Conservation (phyloP, 2,329 filamentous ascomycete genomes). For the Paraphoma sp. region DNA sequence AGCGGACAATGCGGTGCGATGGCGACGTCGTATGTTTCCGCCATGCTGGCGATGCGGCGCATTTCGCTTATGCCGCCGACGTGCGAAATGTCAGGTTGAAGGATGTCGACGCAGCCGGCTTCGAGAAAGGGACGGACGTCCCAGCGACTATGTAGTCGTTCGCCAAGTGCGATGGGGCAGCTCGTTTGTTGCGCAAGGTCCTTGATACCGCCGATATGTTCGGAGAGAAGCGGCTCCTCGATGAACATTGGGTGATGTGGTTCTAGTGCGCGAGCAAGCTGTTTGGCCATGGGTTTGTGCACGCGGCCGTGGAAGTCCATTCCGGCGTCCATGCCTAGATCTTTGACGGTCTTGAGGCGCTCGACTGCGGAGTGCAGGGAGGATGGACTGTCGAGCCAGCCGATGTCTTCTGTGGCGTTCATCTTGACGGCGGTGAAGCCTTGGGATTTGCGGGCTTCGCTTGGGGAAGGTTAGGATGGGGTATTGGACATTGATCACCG, state of each 20-base stretch:
- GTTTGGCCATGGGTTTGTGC: slow-evolving; percentile 82
- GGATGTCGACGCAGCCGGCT: slow-evolving; percentile 69
- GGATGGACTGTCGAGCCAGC: slow-evolving; percentile 76
- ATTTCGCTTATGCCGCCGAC: slow-evolving; percentile 76
- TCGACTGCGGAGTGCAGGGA: slow-evolving; percentile 69
- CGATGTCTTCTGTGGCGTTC: slow-evolving; percentile 79
- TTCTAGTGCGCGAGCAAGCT: slow-evolving; percentile 71
- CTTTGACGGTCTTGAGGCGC: slow-evolving; percentile 72
- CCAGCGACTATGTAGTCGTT: slow-evolving; percentile 75
- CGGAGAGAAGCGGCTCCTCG: slow-evolving; percentile 74
- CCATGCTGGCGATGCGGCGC: slow-evolving; percentile 72
- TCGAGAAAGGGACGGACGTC: slow-evolving; percentile 76
- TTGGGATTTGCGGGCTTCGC: slow-evolving; percentile 63
- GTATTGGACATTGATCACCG: not conserved
- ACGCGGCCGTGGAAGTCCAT: slow-evolving; percentile 81
- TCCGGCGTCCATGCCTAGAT: slow-evolving; percentile 73
- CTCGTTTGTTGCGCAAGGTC: slow-evolving; percentile 64
- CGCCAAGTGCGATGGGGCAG: slow-evolving; percentile 74
- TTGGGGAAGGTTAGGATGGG: slow-evolving; percentile 28
- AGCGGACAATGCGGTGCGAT: slow-evolving; percentile 77
- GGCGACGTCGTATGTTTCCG: slow-evolving; percentile 75
- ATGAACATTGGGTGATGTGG: slow-evolving; percentile 76
- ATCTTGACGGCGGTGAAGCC: slow-evolving; percentile 76
- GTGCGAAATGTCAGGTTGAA: slow-evolving; percentile 77
- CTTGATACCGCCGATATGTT: slow-evolving; percentile 71